Conservation (phyloP, 2,329 filamentous ascomycete species). For the Chalara sp. region DNA sequence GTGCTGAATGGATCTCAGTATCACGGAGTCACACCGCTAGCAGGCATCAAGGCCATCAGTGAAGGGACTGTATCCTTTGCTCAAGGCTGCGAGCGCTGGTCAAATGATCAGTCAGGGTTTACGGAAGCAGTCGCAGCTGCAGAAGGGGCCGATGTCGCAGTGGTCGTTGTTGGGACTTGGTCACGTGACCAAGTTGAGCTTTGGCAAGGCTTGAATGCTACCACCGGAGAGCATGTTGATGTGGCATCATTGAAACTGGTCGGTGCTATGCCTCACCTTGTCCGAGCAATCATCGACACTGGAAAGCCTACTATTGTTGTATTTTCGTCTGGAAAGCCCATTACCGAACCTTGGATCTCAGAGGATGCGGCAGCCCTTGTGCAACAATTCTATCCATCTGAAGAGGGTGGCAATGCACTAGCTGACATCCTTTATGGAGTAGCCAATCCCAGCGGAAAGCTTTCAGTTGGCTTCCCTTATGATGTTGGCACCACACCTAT, state of each 20-base stretch:
- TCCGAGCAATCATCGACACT: constrained; percentile 60
- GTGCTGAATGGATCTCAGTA: constrained; percentile 47
- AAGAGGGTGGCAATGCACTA: constrained; percentile 78
- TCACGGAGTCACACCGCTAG: constrained; percentile 61
- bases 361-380: constrained; percentile 56
- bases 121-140: constrained; percentile 59
- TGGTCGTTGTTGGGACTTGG: constrained; percentile 72
- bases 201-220: constrained; percentile 65
- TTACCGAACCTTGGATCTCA: constrained; percentile 68
- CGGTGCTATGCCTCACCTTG: constrained; percentile 61
- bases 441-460: constrained; percentile 59
- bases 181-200: constrained; percentile 62
- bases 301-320: constrained; percentile 73
- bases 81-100: constrained; percentile 68
- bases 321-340: constrained; percentile 73
- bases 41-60: constrained; percentile 57
- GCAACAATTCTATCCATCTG: constrained; percentile 70
- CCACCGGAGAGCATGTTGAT: constrained; percentile 70
- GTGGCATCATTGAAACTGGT: constrained; percentile 57
- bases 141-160: constrained; percentile 60
- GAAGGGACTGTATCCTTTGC: constrained; percentile 58
- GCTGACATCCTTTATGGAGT: constrained; percentile 74
- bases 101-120: constrained; percentile 61
- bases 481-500: constrained; percentile 61
- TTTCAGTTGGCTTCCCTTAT: constrained; percentile 66